Evolutionary conservation across 352 stramenopile species (phyloP), one percentile per base, ranked within the genome.

Genomic region (Plasmopara muralis): DNA sequence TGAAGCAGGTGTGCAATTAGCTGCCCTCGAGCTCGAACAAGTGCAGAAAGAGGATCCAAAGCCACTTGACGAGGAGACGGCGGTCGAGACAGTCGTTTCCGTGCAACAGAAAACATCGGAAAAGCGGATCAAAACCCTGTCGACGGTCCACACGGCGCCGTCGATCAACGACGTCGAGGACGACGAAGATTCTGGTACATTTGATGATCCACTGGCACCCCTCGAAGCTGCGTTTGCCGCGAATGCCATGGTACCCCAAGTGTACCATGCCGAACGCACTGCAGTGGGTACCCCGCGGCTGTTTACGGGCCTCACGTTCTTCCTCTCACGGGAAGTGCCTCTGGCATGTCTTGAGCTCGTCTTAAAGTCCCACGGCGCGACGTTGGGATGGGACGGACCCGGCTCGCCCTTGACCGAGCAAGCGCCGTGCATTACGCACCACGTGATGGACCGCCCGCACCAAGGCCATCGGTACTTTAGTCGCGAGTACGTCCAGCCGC

Each of bases 401-500:
- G 81, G 91, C 10, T 98, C 93, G 57, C 93, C 94, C 15, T 96
- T 97, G 61, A 60, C 56, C 5, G 83, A 89, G 46, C 87, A 91
- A 51, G 96, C 97, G 68, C 53, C 85, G 29, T 77, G 75, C 34
- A 98, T 99, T 59, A 99, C 97, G 38, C 97, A 99, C 77, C 92
- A 99, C 67, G 66, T 99, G 47, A 89, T 97, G 61, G 96, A 99
- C 65, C 85, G 95, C 18, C 90, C 89, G 9, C 91, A 96, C 48
- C 85, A 97, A 31, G 85, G 85, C 12, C 73, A 93, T 51, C 83
- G 70, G 4, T 91, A 93, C 69, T 91, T 91, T 39, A 90, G 81
- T 60, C 82, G 95, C 61, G 97, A 99, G 71, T 99, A 97, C 60
- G 82, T 99, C 40, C 97, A 99, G 77, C 97, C 97, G 33, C 97